A percentile compares a stretch with the other conserved stretches of the same genome.
Conservation (phyloP, 441 rosid genomes). For the Capsella rubella region DNA sequence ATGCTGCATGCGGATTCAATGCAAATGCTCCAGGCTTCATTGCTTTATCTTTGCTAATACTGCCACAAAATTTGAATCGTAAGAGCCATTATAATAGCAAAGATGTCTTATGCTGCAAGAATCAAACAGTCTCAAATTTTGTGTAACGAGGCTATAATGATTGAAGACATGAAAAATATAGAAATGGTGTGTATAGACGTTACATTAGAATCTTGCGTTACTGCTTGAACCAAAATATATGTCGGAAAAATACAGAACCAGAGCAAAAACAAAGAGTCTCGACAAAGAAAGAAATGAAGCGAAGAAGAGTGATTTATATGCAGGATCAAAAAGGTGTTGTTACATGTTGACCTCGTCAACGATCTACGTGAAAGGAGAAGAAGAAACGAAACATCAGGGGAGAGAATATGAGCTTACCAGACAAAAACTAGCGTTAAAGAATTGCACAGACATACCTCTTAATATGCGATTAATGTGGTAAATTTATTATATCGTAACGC, state of each 20-base stretch:
- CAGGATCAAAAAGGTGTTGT: neutral
- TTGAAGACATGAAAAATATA: neutral
- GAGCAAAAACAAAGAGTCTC: neutral
- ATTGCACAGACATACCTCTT: neutral
- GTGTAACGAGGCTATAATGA: neutral
- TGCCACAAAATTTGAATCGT: neutral
- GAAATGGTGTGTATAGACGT: neutral
- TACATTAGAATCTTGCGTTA: conserved; percentile 4
- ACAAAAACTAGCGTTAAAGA: conserved; percentile 44
- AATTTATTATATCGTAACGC: neutral
- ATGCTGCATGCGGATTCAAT: conserved; percentile 87
- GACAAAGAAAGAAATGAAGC: conserved; percentile 11
- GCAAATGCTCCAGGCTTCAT: conserved; percentile 76
- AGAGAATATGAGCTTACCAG: conserved; percentile 46
- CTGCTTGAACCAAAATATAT: conserved; percentile 10
- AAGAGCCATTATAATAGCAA: neutral
- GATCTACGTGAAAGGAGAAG: conserved; percentile 36
- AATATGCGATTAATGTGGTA: conserved; percentile 36
- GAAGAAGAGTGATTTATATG: conserved; percentile 28
- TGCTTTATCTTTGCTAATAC: conserved; percentile 38
- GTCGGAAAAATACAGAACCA: neutral
- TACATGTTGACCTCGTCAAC: conserved; percentile 35
- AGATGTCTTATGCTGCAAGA: neutral
- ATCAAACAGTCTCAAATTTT: neutral
- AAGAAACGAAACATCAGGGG: conserved; percentile 36